Percentiles rank a stretch among this genome's conserved stretches.
phyloP scores from a whole-genome alignment of 805 yeast species.

The Lachancea sp. region DNA sequence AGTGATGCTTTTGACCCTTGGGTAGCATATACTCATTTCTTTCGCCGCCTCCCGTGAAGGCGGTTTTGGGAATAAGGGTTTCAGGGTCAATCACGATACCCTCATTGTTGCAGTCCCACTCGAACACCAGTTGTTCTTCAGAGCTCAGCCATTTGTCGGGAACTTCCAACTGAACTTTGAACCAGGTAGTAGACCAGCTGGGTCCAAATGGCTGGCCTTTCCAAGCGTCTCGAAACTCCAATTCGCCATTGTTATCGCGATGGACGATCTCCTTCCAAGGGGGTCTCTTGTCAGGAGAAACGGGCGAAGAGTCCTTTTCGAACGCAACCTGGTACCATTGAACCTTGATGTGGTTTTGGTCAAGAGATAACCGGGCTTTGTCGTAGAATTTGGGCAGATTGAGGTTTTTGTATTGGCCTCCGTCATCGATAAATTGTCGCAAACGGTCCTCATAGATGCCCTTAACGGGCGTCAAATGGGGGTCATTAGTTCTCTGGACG shows the following conservation, averaged over 20 bases:
- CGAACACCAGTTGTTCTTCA: conserved; percentile 50
- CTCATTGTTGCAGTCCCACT: conserved; percentile 85
- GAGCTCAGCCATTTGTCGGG: conserved; percentile 47
- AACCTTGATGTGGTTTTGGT: conserved; percentile 46
- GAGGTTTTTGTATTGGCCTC: conserved; percentile 67
- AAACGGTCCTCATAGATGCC: conserved; percentile 50
- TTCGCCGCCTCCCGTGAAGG: conserved; percentile 81
- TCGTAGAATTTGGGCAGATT: conserved; percentile 82
- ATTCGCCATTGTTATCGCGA: conserved; percentile 19
- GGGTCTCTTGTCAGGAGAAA: conserved; percentile 33
- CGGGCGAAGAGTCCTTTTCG: conserved; percentile 37
- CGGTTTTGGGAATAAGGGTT: conserved; percentile 66
- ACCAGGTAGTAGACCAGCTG: conserved; percentile 97
- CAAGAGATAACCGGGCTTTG: conserved; percentile 40
- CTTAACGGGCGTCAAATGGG: conserved; percentile 63
- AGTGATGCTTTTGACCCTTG: conserved; percentile 45
- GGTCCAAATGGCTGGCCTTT: conserved; percentile 85
- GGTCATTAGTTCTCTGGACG: conserved; percentile 32
- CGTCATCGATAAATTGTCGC: conserved; percentile 56
- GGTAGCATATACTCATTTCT: conserved; percentile 72
- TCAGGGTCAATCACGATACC: conserved; percentile 65
- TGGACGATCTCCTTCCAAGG: conserved; percentile 28
- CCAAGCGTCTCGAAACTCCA: conserved; percentile 48
- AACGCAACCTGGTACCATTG: conserved; percentile 71
- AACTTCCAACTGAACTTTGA: conserved; percentile 56